Evolutionary conservation across 2,329 filamentous ascomycete genomes (phyloP), one percentile per base, ranked within the genome.

Genomic region (Thelonectria blattea): DNA sequence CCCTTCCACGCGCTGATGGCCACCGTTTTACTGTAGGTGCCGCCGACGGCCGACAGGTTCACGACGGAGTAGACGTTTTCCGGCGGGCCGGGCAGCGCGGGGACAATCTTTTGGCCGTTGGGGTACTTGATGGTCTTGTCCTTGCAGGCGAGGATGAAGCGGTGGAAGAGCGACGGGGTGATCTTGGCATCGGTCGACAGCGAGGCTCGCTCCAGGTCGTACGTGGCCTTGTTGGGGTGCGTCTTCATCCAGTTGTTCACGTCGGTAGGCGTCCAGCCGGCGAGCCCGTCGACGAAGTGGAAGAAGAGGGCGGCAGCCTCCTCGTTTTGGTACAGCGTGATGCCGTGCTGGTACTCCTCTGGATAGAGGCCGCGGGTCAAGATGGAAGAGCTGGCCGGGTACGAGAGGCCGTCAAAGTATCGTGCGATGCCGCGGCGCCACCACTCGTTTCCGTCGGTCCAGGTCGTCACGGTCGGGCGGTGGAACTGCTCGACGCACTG

Each of bases 81-180:
- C 2, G 58, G 57, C 6, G 60, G 60, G 4, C 52, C 52, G 11
- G 34, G n/a, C 2, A 60, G 24, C 2, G 53, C 53, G 20, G 37
- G 46, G 9, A 30, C 37, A 15, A 63, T 61, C 60, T 54, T 63
- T 9, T 60, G 60, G 22, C 53, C 60, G 52, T 57, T 60, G 18
- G 57, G 60, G 32, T 61, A 63, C 32, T 52, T 61, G 46, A 61
- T 62, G 12, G 56, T 55, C 39, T 55, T 50, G 45, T 63, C 58
- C 41, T 60, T 63, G 58, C 61, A 63, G 6, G 58, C 61, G 15
- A 63, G 49, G 37, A 63, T 60, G 46, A 63, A 63, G 22, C 53
- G 58, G 15, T 61, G 61, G 30, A 53, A 63, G 5, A 56, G 43
- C 2, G 43, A 18, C 8, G 60, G 24, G n/a, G 52, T 60, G 24